Conservation (phyloP, 148 eudicot species). For the Spergularia marina region DNA sequence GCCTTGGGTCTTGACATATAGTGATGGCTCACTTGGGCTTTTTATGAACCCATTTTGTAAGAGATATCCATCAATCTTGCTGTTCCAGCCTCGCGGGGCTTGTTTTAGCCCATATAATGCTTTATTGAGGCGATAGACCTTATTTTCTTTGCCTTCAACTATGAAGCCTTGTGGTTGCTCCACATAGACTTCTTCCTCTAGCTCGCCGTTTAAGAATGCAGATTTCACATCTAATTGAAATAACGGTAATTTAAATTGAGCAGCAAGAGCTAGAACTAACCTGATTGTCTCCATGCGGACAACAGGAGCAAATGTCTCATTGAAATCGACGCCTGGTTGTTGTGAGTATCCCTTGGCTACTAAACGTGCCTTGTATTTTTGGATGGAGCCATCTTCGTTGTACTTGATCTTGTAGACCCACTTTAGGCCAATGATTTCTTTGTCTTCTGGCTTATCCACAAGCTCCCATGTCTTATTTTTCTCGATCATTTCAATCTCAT, state of each 20-base stretch:
- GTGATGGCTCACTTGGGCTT: no score
- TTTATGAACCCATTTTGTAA: no score
- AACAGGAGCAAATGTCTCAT: constrained; percentile 16
- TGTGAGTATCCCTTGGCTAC: constrained; percentile 9
- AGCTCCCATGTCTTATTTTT: neutral
- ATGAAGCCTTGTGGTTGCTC: no score
- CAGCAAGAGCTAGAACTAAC: neutral
- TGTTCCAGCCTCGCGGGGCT: neutral
- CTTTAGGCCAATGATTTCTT: no score
- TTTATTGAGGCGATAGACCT: neutral
- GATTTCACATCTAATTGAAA: constrained; percentile 21
- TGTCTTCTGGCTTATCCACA: neutral
- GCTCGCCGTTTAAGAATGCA: constrained; percentile 8
- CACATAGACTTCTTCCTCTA: no score
- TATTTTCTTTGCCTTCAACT: no score
- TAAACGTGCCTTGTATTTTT: neutral
- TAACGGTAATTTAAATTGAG: neutral
- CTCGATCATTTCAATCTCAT: neutral
- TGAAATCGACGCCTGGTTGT: constrained; percentile 1
- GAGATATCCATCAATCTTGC: no score
- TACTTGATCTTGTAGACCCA: no score
- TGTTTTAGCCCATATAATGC: neutral
- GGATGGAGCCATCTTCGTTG: no score
- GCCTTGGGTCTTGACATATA: no score
- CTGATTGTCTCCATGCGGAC: constrained; percentile 17